Base-by-base conservation (phyloP, 2,329 filamentous ascomycete genomes). In the Myriosclerotinia curreyana region DNA sequence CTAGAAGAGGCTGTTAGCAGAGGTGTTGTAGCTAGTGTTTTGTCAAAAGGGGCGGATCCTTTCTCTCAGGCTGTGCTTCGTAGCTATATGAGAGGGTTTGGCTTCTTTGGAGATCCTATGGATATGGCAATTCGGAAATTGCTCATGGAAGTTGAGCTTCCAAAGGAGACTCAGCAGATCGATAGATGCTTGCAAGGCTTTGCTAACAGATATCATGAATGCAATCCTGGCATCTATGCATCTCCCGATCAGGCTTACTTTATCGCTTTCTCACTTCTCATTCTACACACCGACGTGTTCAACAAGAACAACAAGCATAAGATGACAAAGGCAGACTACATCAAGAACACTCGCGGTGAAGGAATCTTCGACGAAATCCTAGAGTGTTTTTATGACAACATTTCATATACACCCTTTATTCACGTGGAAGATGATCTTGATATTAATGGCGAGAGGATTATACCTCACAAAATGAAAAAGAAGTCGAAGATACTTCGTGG, bases 231-330 rank as follows among this genome's bases (percentile, higher is more conserved):
- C 48, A 96, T 99, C 66, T 99, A 96, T 77, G 84, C 89, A 31
- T 88, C 88, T 42, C 86, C 92, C 71, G 95, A 98, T 73, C 92
- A 97, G 77, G 93, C 95, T n/a, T 97, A 98, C 75, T 96, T 98
- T 72, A 94, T 98, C 68, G 92, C 94, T 20, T 99, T 99, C 74
- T 98, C 94, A 2, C 86, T 99, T 64, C 84, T 99, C 66, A 97
- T 99, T 70, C 81, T 99, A 42, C 95, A 99, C 72, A 98, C 95
- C 0, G 95, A 99, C 74, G 91, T 96, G n/a, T 98, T 98, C 85
- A 99, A 99, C 81, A 96, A 96, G 78, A 99, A 98, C 80, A 98
- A 98, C 79, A 98, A 98, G 79, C 86, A 95, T 76, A 99, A 99
- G 77, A 99, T 99, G 95, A 92, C 96, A 74, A 96, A 96, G 74